A percentile compares a stretch with the other conserved stretches of the same genome.
phyloP scores from a whole-genome alignment of 371 early-diverging fungal genomes.

The Mortierella polycephala region DNA sequence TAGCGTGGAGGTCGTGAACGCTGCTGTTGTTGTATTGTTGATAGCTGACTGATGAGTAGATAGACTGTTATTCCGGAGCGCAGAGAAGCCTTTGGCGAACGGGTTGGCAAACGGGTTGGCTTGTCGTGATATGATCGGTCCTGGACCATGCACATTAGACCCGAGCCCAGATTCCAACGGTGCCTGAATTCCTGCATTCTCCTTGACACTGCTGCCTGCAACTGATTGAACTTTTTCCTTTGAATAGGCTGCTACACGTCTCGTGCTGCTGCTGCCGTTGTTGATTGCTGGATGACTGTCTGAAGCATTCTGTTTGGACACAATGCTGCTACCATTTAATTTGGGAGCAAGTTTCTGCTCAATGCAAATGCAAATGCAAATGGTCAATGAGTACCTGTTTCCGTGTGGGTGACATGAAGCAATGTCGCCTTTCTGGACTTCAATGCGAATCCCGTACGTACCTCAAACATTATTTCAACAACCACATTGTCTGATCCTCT shows the following conservation, averaged over 20 bases:
- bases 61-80: neutral
- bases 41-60: neutral
- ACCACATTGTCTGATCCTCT: constrained; percentile 16
- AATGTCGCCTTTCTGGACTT: neutral
- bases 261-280: neutral
- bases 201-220: no score
- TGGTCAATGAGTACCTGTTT: neutral
- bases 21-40: neutral
- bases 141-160: neutral
- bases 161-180: neutral
- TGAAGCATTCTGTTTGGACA: constrained; percentile 8
- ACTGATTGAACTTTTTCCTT: neutral
- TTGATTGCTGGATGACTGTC: neutral
- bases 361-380: neutral
- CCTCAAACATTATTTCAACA: constrained; percentile 34
- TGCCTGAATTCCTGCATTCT: neutral
- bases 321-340: constrained; percentile 29
- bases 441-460: constrained; percentile 1
- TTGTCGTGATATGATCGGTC: constrained; percentile 6
- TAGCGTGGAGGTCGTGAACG: neutral
- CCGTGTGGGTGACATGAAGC: no score
- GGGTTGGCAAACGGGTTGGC: constrained; percentile 25
- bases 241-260: no score
- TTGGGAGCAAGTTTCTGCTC: constrained; percentile 24
- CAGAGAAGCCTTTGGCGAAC: constrained; percentile 21